Evolutionary conservation across 2,329 filamentous ascomycete species (phyloP).

Genomic region (Ceratocystis alfenasii): DNA sequence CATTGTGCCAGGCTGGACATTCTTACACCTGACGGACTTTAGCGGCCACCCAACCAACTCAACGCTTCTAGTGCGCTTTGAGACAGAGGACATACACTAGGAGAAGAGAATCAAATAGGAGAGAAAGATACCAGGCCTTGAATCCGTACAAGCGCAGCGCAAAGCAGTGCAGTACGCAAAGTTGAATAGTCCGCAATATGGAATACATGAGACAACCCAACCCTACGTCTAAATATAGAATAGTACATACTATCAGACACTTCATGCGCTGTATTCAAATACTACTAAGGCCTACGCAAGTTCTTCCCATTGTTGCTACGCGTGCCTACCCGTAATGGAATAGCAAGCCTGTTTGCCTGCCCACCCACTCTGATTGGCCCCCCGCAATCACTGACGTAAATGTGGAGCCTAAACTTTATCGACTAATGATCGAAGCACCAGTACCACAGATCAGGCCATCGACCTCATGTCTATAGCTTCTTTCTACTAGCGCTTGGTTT

Average conservation of each 20-base stretch:
- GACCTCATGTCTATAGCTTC: not conserved
- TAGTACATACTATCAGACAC: no score
- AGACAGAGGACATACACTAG: slow-evolving; percentile 34
- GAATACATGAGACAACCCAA: no score
- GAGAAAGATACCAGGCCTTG: not conserved
- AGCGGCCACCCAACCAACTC: slow-evolving; percentile 53
- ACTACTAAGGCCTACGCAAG: not conserved
- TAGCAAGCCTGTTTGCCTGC: not conserved
- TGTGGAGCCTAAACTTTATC: not conserved
- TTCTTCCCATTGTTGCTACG: not conserved
- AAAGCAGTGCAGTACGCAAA: no score
- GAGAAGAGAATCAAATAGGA: not conserved
- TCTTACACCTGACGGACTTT: slow-evolving; percentile 53
- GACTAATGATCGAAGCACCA: not conserved
- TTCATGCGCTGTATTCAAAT: not conserved
- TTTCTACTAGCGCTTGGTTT: not conserved
- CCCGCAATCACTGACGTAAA: slow-evolving; percentile 8
- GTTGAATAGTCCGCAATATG: no score
- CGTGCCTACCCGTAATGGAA: not conserved
- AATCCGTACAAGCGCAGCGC: not conserved
- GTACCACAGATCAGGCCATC: not conserved
- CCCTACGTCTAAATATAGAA: no score
- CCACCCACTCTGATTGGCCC: not conserved
- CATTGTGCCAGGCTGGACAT: slow-evolving; percentile 45
- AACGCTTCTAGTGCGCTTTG: slow-evolving; percentile 49